These are phyloP conservation scores for Annulohypoxylon moriforme DNA, from an alignment of 495 filamentous ascomycete species.

Conservation along the genomic window DNA sequence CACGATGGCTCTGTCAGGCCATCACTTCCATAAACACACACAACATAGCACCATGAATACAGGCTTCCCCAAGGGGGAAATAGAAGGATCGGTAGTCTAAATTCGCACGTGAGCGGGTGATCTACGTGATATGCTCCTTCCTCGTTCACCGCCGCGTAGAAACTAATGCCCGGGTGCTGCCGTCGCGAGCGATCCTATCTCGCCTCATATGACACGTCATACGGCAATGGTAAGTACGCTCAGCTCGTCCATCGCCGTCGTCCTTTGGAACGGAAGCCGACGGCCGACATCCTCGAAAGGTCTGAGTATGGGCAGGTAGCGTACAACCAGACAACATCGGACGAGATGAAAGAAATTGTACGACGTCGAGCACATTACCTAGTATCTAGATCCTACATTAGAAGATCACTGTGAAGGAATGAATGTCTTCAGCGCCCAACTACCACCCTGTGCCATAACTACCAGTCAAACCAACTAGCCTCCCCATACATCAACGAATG, in stretches of 20 bases:
- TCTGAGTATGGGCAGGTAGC: background rate
- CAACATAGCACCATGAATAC: background rate
- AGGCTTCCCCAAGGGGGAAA: background rate
- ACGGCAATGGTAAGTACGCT: background rate
- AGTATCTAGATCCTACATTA: background rate
- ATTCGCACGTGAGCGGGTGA: background rate
- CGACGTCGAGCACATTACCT: background rate
- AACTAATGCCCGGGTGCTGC: background rate
- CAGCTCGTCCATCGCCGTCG: background rate
- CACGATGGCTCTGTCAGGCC: background rate
- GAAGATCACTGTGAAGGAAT: background rate
- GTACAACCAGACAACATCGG: background rate
- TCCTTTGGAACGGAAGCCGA: background rate
- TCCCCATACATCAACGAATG: constrained; percentile 45
- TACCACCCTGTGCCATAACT: background rate
- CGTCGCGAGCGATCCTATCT: background rate
- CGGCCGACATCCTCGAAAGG: background rate
- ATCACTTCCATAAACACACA: background rate
- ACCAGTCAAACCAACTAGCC: background rate
- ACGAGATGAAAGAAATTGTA: background rate
- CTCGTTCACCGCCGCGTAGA: background rate
- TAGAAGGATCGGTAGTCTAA: background rate
- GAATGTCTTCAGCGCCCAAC: background rate
- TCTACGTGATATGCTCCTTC: background rate
- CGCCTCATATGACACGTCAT: constrained; percentile 14